Percentiles rank a stretch among this genome's conserved stretches.
phyloP scores from a whole-genome alignment of 768 basidiomycete genomes.

The Sarcodon aspratus region DNA sequence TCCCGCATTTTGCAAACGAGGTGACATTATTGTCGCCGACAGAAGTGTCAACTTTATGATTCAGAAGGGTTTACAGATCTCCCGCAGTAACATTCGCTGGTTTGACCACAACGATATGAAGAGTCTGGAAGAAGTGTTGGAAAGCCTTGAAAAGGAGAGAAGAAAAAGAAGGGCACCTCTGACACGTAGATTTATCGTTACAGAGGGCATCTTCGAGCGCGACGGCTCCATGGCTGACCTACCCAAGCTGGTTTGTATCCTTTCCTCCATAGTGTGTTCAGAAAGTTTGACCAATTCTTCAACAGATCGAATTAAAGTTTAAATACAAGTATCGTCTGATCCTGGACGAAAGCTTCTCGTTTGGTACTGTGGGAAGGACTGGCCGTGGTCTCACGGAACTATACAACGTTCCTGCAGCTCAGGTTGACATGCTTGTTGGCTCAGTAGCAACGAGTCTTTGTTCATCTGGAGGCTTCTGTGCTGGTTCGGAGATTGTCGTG shows the following conservation, averaged over 20 bases:
- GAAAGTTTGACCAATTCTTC: neutral
- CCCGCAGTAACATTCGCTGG: conserved; percentile 86
- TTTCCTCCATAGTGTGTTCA: neutral
- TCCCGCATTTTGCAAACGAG: conserved; percentile 94
- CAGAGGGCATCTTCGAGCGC: conserved; percentile 94
- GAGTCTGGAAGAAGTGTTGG: conserved; percentile 81
- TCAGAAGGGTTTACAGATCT: conserved; percentile 92
- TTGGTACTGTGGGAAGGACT: conserved; percentile 86
- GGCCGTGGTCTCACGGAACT: conserved; percentile 93
- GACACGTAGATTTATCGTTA: conserved; percentile 89
- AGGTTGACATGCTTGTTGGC: conserved; percentile 93
- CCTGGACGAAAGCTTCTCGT: conserved; percentile 88
- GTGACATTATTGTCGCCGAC: conserved; percentile 97
- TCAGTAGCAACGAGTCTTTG: conserved; percentile 78
- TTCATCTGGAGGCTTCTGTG: conserved; percentile 90
- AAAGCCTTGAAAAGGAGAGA: conserved; percentile 77
- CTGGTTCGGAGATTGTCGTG: conserved; percentile 71
- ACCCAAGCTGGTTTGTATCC: conserved; percentile 66
- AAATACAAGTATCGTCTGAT: conserved; percentile 96
- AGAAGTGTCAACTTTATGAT: conserved; percentile 93
- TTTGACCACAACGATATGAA: conserved; percentile 93
- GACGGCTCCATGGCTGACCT: conserved; percentile 90
- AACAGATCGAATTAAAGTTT: conserved; percentile 83
- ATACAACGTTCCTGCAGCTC: conserved; percentile 81
- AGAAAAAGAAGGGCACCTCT: conserved; percentile 73